Evolutionary conservation across 768 basidiomycete genomes (phyloP), one percentile per base, ranked within the genome.

Genomic region (Boletus subcaerulescens): DNA sequence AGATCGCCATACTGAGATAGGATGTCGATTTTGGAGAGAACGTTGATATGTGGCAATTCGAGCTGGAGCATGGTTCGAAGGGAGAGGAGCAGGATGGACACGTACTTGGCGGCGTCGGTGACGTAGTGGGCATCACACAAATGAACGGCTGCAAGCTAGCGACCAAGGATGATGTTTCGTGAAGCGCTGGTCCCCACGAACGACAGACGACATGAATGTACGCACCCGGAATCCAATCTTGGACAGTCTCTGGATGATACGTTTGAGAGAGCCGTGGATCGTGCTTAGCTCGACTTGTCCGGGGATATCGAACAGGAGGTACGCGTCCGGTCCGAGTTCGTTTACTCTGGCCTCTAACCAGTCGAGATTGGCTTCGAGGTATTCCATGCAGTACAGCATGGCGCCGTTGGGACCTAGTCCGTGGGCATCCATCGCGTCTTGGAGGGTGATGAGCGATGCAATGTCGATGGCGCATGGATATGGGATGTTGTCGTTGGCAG

Each of bases 221-320:
- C 93, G 74, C 73, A 98, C 96, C 75, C 96, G 79, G 68, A 91
- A 94, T 15, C 87, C 86, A 63, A 76, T 69, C 74, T 92, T 95
- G 40, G 76, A 76, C 55, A 95, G 73, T 65, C 76, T 83, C 17
- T 72, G 78, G 5, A 96, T 78, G 57, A 98, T 88, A 48, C 77
- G 78, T 74, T 90, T 93, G 62, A 98, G 67, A 63, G 92, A 93
- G 9, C 87, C 85, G 69, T 98, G 96, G 68, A 96, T 97, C 48
- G 97, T 99, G 71, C 91, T 93, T 45, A 99, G 75, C 71, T 99
- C 97, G 48, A 98, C 97, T 74, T 99, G 97, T 1, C 97, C 97
- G 0, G 97, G 94, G 5, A 97, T 81, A 70, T 99, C 97, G 70
- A 99, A 97, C 35, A 99, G 76, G 38, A 98, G 81, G 71, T 96